Percentiles rank a stretch among this genome's conserved stretches.
phyloP scores from a whole-genome alignment of 192 early-diverging fungal species.

The Irineochytrium annulatum region DNA sequence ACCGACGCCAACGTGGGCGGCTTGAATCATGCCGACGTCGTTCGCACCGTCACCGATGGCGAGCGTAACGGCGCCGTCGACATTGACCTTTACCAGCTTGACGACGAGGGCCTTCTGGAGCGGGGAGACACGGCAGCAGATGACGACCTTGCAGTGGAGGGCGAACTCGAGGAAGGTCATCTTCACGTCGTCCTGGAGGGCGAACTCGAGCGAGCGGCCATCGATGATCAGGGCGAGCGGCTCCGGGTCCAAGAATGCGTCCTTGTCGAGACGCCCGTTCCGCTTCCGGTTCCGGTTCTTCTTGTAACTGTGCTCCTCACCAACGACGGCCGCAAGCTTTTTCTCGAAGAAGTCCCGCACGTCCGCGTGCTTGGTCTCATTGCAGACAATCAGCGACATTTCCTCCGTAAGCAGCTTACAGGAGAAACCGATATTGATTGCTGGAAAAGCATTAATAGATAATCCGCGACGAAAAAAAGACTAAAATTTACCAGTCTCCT shows the following conservation, averaged over 20 bases:
- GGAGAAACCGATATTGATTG: conserved; percentile 97
- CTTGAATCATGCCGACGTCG: conserved; percentile 99
- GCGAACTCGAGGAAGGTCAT: conserved; percentile 84
- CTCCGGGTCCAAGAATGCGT: conserved; percentile 33
- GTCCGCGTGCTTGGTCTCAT: conserved; percentile 84
- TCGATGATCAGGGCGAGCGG: conserved; percentile 93
- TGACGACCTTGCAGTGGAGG: conserved; percentile 86
- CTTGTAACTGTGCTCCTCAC: too few relatives aligned
- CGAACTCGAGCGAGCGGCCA: conserved; percentile 87
- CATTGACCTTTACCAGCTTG: conserved; percentile 92
- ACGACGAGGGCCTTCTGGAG: conserved; percentile 98
- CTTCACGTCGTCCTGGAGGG: conserved; percentile 74
- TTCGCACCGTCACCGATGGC: conserved; percentile 99
- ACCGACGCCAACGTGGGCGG: conserved; percentile 96
- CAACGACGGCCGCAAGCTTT: conserved; percentile 71
- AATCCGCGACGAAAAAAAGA: background rate
- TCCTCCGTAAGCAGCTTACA: conserved; percentile 96
- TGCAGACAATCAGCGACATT: conserved; percentile 91
- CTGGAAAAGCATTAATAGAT: conserved; percentile 20
- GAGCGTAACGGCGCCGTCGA: conserved; percentile 76
- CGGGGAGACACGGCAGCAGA: conserved; percentile 98
- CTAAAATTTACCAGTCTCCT: conserved; percentile 72
- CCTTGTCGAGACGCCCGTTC: background rate
- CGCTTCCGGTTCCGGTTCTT: too few relatives aligned
- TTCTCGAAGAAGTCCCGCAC: conserved; percentile 89